phyloP scores from a whole-genome alignment of 805 yeast genomes.

The Saccharomycopsis synnaedendra region DNA sequence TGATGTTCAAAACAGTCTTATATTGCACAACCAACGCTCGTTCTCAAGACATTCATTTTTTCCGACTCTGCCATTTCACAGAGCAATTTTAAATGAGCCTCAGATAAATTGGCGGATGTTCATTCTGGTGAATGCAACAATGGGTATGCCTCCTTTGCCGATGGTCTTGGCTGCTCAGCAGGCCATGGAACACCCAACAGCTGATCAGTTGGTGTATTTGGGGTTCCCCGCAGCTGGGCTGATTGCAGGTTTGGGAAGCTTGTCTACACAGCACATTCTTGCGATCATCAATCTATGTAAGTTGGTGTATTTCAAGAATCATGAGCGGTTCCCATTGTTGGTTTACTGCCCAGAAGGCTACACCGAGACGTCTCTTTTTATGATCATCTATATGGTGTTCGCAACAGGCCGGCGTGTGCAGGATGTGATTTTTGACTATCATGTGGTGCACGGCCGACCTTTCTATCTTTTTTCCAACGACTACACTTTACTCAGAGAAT shows the following conservation, averaged over 20 bases:
- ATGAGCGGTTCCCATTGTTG: slow-evolving; percentile 32
- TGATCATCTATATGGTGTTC: slow-evolving; percentile 61
- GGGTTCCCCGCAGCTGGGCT: slow-evolving; percentile 82
- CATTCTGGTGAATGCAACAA: not conserved
- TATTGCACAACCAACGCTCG: not conserved
- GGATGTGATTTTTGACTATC: slow-evolving; percentile 57
- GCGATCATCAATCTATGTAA: slow-evolving; percentile 63
- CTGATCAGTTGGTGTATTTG: slow-evolving; percentile 23
- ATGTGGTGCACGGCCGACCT: slow-evolving; percentile 57
- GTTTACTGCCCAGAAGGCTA: slow-evolving; percentile 85
- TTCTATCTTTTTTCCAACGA: slow-evolving; percentile 77
- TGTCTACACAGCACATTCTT: slow-evolving; percentile 47
- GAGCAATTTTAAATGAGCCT: not conserved
- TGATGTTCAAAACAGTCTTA: slow-evolving; percentile 8
- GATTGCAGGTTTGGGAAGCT: slow-evolving; percentile 54
- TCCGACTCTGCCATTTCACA: not conserved
- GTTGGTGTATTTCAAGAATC: slow-evolving; percentile 38
- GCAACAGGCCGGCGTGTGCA: slow-evolving; percentile 47
- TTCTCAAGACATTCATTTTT: not conserved
- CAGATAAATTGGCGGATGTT: not conserved
- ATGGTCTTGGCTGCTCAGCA: not conserved
- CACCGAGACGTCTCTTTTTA: slow-evolving; percentile 76
- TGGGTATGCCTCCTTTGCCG: not conserved
- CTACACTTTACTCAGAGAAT: slow-evolving; percentile 47
- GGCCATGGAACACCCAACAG: not conserved